phyloP scores from a whole-genome alignment of 257 asterid genomes.

The Solanum paucissectum region DNA sequence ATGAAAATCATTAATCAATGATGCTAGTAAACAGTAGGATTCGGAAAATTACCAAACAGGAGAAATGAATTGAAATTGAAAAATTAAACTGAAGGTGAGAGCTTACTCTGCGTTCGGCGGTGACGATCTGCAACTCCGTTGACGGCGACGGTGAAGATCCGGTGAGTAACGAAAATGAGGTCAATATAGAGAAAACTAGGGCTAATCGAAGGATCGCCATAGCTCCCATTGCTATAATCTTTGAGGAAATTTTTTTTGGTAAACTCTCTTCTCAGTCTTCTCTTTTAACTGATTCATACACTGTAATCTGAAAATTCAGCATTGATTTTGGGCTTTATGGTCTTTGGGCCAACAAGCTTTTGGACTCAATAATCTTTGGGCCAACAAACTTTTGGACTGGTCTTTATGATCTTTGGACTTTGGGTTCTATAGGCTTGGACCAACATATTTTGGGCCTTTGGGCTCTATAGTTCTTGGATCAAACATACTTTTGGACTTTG shows the following conservation, averaged over 20 bases:
- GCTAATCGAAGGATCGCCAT: conserved; percentile 12
- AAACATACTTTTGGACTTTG: not conserved
- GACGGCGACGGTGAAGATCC: conserved; percentile 16
- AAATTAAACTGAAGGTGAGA: not conserved
- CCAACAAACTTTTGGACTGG: not conserved
- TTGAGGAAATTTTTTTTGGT: not conserved
- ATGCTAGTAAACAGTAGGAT: not conserved
- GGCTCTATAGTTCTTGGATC: not conserved
- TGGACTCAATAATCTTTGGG: not conserved
- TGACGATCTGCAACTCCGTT: conserved; percentile 62
- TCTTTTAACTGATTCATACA: not conserved
- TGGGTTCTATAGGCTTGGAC: not conserved
- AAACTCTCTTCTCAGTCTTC: not conserved
- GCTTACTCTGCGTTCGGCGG: conserved; percentile 80
- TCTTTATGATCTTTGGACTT: not conserved
- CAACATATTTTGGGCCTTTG: not conserved
- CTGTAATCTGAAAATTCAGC: not conserved
- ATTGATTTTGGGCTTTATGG: not conserved
- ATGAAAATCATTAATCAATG: not conserved
- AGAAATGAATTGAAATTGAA: not conserved
- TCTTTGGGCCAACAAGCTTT: not conserved
- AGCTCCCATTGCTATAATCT: conserved; percentile 33
- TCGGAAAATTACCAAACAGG: not conserved
- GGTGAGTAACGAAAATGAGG: conserved; percentile 16
- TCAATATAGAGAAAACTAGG: conserved; percentile 23